Evolutionary conservation across 768 basidiomycete species (phyloP), one percentile per base, ranked within the genome.

Genomic region (Boletus huronensis): DNA sequence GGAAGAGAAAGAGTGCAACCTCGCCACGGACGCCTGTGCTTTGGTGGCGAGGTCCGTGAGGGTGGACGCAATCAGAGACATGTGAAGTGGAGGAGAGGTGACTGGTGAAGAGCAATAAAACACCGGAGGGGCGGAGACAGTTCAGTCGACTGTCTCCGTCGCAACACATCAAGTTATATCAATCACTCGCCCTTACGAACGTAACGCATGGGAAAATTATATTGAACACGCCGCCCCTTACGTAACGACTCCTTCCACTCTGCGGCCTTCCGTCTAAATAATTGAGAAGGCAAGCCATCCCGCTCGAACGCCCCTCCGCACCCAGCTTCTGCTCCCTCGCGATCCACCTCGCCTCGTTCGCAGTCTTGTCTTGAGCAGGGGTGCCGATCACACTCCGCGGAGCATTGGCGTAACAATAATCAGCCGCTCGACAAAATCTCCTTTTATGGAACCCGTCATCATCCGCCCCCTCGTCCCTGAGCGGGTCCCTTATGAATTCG

Each of bases 121-220:
- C 32, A 51, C 48, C 32, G 43, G 50, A 34, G 55, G 43, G 50
- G 46, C 46, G 14, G 40, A 41, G 39, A 40, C 26, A 19, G 29
- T 2, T 6, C 10, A 21, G n/a, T 38, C 19, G 25, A 53, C 23
- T 42, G 32, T 50, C 51, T 48, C 59, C 65, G 68, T 67, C 59
- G 65, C 65, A 53, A 68, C 65, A 55, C 9, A 40, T 40, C 44
- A 35, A 49, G 59, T 70, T 72, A 70, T 72, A 70, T 69, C 66
- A 21, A 44, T 54, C 58, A 41, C 31, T 36, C 38, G n/a, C 19
- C 25, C 52, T 36, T 49, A 3, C 53, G n/a, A n/a, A n/a, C n/a
- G n/a, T n/a, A n/a, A n/a, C n/a, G 32, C 64, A 64, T 70, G 69
- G 66, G 69, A 70, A 71, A 52, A 45, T 45, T 2, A 48, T 45